Conservation (phyloP, 2,329 filamentous ascomycete genomes). For the Incumbomyces lentus region DNA sequence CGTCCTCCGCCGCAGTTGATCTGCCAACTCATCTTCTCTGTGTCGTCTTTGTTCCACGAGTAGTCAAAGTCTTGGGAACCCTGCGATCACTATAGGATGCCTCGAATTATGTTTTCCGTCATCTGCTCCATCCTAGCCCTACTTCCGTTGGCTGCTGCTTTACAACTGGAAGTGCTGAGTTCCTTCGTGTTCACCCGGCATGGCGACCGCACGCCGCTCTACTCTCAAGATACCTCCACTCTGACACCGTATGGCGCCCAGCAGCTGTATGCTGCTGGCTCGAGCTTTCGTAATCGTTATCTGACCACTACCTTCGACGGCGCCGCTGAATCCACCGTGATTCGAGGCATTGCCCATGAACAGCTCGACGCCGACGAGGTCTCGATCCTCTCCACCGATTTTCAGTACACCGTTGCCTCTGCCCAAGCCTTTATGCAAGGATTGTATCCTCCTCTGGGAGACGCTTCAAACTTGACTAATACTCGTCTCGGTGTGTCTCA, state of each 20-base stretch:
- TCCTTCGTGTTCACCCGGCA: conserved; percentile 45
- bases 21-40: no score
- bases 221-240: conserved; percentile 24
- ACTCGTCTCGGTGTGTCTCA: conserved; percentile 20
- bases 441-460: conserved; percentile 44
- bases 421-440: conserved; percentile 54
- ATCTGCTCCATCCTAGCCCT: conserved; percentile 6
- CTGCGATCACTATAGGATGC: background rate
- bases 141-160: conserved; percentile 16
- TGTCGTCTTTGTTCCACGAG: no score
- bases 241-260: conserved; percentile 48
- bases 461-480: conserved; percentile 25
- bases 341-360: conserved; percentile 37
- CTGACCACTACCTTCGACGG: conserved; percentile 25
- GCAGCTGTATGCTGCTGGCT: conserved; percentile 41
- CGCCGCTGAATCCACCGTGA: conserved; percentile 25
- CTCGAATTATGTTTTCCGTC: background rate
- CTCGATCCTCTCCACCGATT: conserved; percentile 37
- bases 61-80: no score
- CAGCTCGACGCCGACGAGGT: conserved; percentile 38
- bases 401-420: conserved; percentile 40
- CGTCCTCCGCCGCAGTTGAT: no score
- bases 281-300: conserved; percentile 44
- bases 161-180: conserved; percentile 33
- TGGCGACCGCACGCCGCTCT: conserved; percentile 45